Conservation (phyloP, 2,329 filamentous ascomycete species). For the Fusarium sp. region DNA sequence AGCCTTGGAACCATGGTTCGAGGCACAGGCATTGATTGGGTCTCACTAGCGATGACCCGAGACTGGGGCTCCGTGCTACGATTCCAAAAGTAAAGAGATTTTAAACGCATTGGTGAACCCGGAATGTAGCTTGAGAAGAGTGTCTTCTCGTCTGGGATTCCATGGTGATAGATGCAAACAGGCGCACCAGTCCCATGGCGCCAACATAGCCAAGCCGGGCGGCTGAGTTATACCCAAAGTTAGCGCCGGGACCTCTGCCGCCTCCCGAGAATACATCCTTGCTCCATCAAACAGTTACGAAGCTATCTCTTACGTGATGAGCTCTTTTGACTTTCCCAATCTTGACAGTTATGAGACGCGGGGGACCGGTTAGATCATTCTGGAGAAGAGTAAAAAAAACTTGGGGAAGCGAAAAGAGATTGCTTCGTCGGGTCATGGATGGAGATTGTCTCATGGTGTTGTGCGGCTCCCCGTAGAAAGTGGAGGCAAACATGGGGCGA, state of each 20-base stretch:
- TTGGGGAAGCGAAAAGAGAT: conserved; percentile 16
- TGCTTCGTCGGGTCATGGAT: background rate
- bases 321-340: background rate
- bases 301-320: background rate
- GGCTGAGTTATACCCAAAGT: background rate
- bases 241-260: background rate
- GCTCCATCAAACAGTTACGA: background rate
- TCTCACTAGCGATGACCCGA: background rate
- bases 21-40: background rate
- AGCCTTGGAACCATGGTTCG: background rate
- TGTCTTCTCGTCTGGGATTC: background rate
- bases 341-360: background rate
- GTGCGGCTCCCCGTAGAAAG: conserved; percentile 1
- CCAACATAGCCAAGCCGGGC: background rate
- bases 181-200: background rate
- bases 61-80: background rate
- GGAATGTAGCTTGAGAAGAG: background rate
- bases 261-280: background rate
- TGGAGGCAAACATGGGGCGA: background rate
- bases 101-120: background rate
- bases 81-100: background rate
- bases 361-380: conserved; percentile 15
- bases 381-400: conserved; percentile 5
- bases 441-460: background rate
- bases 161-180: background rate